phyloP scores from a whole-genome alignment of 2,329 filamentous ascomycete genomes.

The Colletotrichum navitas region DNA sequence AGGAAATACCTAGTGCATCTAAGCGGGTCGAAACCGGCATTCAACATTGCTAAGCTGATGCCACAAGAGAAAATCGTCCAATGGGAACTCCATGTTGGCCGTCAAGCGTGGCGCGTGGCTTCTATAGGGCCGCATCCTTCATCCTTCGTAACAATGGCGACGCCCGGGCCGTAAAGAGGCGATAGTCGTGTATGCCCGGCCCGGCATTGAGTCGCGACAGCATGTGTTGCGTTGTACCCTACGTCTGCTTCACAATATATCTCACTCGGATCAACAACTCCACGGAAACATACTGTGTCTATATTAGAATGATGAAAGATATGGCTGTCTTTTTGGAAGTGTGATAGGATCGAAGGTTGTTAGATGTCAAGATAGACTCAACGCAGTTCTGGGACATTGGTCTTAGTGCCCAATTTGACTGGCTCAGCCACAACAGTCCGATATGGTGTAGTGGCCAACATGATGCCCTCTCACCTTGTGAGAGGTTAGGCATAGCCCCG shows the following conservation, averaged over 20 bases:
- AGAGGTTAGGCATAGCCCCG: constrained; percentile 33
- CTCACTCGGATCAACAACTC: background rate
- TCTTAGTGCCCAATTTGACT: fast-evolving
- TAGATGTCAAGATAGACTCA: background rate
- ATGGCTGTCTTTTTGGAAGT: background rate
- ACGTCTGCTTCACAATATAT: background rate
- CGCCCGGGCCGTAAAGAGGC: background rate
- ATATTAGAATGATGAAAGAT: background rate
- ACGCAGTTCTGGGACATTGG: no score
- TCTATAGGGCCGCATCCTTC: background rate
- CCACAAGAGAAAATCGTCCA: background rate
- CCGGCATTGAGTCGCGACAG: background rate
- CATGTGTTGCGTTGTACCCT: background rate
- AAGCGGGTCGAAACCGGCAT: background rate
- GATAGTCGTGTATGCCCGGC: background rate
- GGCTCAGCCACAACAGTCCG: background rate
- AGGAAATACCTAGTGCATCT: background rate
- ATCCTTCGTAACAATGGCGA: background rate
- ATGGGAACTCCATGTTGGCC: background rate
- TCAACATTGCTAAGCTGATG: background rate
- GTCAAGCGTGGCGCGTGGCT: background rate
- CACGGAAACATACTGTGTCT: background rate
- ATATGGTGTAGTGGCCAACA: constrained; percentile 41
- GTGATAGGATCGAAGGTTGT: background rate
- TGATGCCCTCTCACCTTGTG: constrained; percentile 31